A percentile compares a stretch with the other conserved stretches of the same genome.
These are phyloP conservation scores for Xerocomellus intermedius DNA, from an alignment of 768 basidiomycete genomes.

Conservation along the genomic window DNA sequence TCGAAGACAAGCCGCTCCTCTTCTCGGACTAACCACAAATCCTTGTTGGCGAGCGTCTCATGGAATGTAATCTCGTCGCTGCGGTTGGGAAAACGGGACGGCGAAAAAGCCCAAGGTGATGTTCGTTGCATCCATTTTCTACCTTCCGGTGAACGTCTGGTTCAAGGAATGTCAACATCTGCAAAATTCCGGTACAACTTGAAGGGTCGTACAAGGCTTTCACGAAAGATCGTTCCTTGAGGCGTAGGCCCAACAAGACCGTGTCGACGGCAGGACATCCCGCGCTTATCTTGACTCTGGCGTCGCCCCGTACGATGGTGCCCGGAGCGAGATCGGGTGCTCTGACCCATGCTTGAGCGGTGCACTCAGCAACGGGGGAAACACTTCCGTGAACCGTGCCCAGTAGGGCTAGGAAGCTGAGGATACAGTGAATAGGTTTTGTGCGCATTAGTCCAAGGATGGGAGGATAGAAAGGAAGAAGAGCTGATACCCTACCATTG, in stretches of 20 bases:
- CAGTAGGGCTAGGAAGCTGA: conserved; percentile 1
- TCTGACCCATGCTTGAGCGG: conserved; percentile 16
- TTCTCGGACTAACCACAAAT: conserved; percentile 16
- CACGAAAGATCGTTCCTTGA: conserved; percentile 22
- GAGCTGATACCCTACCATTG: not conserved
- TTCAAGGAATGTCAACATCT: not conserved
- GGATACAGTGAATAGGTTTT: not conserved
- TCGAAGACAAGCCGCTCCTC: conserved; percentile 22
- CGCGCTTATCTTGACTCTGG: conserved; percentile 15
- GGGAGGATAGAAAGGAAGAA: not conserved
- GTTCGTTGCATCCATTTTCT: not conserved
- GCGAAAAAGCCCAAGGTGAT: not conserved
- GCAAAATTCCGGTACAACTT: not conserved
- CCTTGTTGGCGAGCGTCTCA: conserved; percentile 4
- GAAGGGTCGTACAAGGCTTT: conserved; percentile 8
- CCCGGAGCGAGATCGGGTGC: conserved; percentile 18
- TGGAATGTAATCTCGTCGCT: not conserved
- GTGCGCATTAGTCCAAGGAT: not conserved
- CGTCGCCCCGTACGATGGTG: conserved; percentile 9
- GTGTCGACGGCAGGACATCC: conserved; percentile 9
- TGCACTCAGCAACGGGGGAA: not conserved
- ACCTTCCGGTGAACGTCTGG: conserved; percentile 5
- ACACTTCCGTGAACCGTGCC: not conserved
- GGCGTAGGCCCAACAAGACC: conserved; percentile 9
- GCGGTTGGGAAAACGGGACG: not conserved